These are phyloP conservation scores for Casaregolazyma lundiana DNA, from an alignment of 1,139 yeast species.

Conservation along the genomic window DNA sequence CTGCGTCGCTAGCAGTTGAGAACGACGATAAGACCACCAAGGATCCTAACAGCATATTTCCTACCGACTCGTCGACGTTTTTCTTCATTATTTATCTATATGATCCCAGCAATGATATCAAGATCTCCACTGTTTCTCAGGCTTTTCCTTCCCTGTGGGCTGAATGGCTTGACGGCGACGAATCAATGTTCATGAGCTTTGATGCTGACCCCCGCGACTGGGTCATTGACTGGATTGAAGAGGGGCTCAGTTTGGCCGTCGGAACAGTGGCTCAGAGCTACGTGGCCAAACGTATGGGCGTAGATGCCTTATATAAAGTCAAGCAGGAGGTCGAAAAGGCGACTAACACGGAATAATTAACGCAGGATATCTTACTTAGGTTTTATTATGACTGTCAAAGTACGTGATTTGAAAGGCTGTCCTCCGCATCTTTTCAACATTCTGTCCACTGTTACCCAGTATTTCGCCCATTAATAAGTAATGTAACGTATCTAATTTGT, in stretches of 20 bases:
- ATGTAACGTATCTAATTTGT: neutral
- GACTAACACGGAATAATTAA: neutral
- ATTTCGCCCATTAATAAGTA: neutral
- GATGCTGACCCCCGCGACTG: conserved; percentile 89
- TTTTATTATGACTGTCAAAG: neutral
- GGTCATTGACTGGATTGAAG: conserved; percentile 91
- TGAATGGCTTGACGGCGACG: conserved; percentile 59
- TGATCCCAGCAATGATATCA: conserved; percentile 74
- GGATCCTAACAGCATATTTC: conserved; percentile 17
- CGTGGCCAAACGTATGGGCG: conserved; percentile 88
- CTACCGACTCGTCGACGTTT: conserved; percentile 41
- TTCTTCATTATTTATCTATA: conserved; percentile 68
- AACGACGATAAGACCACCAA: conserved; percentile 12
- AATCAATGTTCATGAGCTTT: conserved; percentile 30
- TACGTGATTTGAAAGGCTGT: neutral
- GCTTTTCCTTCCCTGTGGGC: conserved; percentile 90
- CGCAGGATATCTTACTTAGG: too few relatives aligned
- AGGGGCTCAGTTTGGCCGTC: conserved; percentile 71
- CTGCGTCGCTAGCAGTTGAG: conserved; percentile 35
- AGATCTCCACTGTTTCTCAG: conserved; percentile 74
- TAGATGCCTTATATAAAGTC: conserved; percentile 19
- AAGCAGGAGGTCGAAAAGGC: conserved; percentile 4
- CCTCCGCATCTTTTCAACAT: neutral
- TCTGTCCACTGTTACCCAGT: neutral
- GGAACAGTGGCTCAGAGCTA: conserved; percentile 89